Evolutionary conservation across 148 eudicot species (phyloP).

Genomic region (Rhododendron williamsianum): DNA sequence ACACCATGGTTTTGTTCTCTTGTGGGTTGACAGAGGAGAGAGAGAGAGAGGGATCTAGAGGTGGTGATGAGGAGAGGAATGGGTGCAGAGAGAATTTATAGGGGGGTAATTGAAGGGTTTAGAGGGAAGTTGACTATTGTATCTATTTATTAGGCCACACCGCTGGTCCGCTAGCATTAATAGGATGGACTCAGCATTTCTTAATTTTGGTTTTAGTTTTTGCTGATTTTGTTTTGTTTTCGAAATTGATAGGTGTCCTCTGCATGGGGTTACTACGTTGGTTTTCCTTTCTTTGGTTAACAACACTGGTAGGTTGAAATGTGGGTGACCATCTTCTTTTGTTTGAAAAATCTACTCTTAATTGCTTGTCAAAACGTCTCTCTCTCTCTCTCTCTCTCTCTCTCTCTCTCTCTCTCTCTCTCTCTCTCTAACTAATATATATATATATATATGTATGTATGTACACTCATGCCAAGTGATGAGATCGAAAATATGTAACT

Average conservation of each 20-base stretch:
- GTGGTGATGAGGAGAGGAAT: constrained; percentile 16
- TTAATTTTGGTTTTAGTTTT: neutral
- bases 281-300: constrained; percentile 20
- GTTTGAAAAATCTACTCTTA: neutral
- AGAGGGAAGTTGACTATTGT: constrained; percentile 32
- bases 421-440: too few species aligned
- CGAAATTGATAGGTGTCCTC: neutral
- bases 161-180: constrained; percentile 64
- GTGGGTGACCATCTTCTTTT: constrained; percentile 28
- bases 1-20: constrained; percentile 32
- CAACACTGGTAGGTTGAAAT: constrained; percentile 36
- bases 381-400: neutral
- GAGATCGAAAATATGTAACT: neutral
- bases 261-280: constrained; percentile 2
- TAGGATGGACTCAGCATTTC: constrained; percentile 13
- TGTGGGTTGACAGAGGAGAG: neutral
- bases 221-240: neutral
- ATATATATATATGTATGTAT: too few species aligned
- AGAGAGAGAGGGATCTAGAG: neutral
- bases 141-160: constrained; percentile 53
- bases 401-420: too few species aligned
- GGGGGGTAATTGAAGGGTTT: constrained; percentile 22
- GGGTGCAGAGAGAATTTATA: constrained; percentile 37
- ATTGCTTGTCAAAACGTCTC: neutral
- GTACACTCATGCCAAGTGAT: neutral